These are phyloP conservation scores for Paxillus ammoniavirescens DNA, from an alignment of 768 basidiomycete genomes.

Conservation along the genomic window DNA sequence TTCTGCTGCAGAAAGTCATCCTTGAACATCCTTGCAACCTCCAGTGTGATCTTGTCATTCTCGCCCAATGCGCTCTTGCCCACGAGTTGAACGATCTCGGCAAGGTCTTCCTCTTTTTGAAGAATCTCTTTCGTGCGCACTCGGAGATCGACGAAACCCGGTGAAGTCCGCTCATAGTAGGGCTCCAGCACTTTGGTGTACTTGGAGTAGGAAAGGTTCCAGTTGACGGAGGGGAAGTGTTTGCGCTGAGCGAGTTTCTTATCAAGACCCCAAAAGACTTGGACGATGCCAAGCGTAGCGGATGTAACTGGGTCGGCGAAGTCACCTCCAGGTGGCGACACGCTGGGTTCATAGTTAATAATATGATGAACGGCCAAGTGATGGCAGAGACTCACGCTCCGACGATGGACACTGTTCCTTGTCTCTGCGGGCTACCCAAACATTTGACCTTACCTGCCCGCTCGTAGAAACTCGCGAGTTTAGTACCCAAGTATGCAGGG, in stretches of 20 bases:
- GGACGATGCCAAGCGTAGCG: slow-evolving; percentile 96
- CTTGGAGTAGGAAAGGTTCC: slow-evolving; percentile 99
- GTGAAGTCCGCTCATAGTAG: slow-evolving; percentile 86
- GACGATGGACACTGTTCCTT: slow-evolving; percentile 96
- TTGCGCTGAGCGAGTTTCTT: slow-evolving; percentile 99
- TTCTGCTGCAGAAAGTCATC: slow-evolving; percentile 98
- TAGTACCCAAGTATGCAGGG: slow-evolving; percentile 94
- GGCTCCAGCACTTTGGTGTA: slow-evolving; percentile 93
- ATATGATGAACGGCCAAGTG: background rate
- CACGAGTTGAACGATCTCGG: slow-evolving; percentile 99
- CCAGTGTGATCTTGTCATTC: slow-evolving; percentile 96
- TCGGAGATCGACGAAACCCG: slow-evolving; percentile 94
- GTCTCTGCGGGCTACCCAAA: slow-evolving; percentile 81
- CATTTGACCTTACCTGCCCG: slow-evolving; percentile 95
- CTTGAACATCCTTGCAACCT: slow-evolving; percentile 96
- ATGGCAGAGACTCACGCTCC: slow-evolving; percentile 75
- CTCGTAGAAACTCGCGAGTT: slow-evolving; percentile 97
- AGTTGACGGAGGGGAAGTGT: slow-evolving; percentile 99
- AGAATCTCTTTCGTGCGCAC: slow-evolving; percentile 93
- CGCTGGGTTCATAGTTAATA: slow-evolving; percentile 47
- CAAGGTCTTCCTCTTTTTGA: slow-evolving; percentile 97
- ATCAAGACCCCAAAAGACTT: slow-evolving; percentile 99
- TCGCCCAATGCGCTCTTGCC: slow-evolving; percentile 98
- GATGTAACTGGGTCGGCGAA: slow-evolving; percentile 99
- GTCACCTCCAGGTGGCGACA: slow-evolving; percentile 98